A percentile compares a stretch with the other conserved stretches of the same genome.
Evolutionary conservation across 2,329 filamentous ascomycete species (phyloP).

Genomic region (Cordyceps farinosa): DNA sequence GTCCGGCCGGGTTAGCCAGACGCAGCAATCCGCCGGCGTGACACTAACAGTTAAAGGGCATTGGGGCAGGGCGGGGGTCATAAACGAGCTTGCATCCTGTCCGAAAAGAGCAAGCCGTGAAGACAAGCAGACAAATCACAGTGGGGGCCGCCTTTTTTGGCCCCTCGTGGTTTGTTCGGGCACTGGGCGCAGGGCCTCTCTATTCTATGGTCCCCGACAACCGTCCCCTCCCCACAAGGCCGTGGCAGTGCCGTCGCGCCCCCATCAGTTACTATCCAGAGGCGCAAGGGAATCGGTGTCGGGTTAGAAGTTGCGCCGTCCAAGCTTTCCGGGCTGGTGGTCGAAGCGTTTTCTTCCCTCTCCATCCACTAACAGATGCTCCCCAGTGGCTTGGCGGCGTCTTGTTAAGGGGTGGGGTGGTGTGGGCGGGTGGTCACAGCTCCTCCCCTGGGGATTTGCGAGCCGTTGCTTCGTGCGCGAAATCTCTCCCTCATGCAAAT

Average conservation of each 20-base stretch:
- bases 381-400: neutral
- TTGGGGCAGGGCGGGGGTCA: neutral
- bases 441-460: neutral
- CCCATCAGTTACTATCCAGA: neutral
- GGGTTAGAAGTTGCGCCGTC: constrained; percentile 13
- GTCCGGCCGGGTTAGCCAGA: neutral
- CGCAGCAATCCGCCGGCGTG: neutral
- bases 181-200: neutral
- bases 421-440: neutral
- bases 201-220: neutral
- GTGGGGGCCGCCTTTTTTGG: neutral
- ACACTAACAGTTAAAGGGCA: neutral
- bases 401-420: neutral
- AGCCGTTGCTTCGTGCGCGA: neutral
- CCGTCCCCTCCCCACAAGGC: neutral
- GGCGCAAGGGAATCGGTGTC: neutral
- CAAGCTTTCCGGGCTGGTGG: neutral
- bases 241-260: neutral
- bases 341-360: neutral
- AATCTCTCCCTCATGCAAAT: neutral
- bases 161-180: neutral
- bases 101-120: constrained; percentile 5
- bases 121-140: neutral
- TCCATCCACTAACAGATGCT: neutral
- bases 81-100: neutral